Percentiles rank a stretch among this genome's conserved stretches.
Conservation (phyloP, 2,329 filamentous ascomycete species). For the Hypoxylon sp. region DNA sequence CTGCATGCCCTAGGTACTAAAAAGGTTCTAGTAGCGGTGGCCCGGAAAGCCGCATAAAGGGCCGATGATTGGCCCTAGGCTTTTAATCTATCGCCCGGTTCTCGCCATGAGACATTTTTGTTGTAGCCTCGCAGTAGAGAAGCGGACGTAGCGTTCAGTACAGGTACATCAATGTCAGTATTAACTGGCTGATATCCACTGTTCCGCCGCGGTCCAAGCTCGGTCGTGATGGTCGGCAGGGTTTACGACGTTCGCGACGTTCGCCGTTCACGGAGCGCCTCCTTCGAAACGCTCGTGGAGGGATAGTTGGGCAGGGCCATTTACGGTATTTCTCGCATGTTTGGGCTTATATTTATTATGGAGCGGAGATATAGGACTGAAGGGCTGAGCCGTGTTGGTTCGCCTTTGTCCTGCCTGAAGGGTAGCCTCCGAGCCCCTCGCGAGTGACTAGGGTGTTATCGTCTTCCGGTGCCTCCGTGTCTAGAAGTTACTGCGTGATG, state of each 20-base stretch:
- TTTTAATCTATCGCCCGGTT: slow-evolving; percentile 33
- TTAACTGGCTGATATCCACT: background rate
- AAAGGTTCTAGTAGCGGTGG: slow-evolving; percentile 31
- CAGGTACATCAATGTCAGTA: slow-evolving; percentile 1
- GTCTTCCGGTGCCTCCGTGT: slow-evolving; percentile 33
- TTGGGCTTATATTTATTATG: slow-evolving; percentile 12
- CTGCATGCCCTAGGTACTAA: slow-evolving; percentile 12
- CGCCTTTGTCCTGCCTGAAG: slow-evolving; percentile 5
- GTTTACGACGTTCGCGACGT: background rate
- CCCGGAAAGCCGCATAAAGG: slow-evolving; percentile 43
- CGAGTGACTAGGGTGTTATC: slow-evolving; percentile 26
- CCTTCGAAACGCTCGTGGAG: slow-evolving; percentile 12
- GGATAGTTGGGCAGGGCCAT: slow-evolving; percentile 17
- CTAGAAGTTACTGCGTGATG: slow-evolving; percentile 27
- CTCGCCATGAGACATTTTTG: slow-evolving; percentile 44
- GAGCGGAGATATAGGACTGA: slow-evolving; percentile 4
- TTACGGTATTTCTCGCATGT: slow-evolving; percentile 41
- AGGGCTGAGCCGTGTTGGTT: slow-evolving; percentile 19
- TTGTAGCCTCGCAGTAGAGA: slow-evolving; percentile 40
- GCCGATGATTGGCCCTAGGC: slow-evolving; percentile 38
- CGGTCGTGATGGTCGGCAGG: slow-evolving; percentile 9
- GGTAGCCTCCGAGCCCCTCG: slow-evolving; percentile 15
- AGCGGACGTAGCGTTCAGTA: slow-evolving; percentile 32
- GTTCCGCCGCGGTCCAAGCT: slow-evolving; percentile 25
- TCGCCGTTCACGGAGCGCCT: slow-evolving; percentile 22